phyloP scores from a whole-genome alignment of 2,329 filamentous ascomycete genomes.

The Phyllosticta citriasiana region DNA sequence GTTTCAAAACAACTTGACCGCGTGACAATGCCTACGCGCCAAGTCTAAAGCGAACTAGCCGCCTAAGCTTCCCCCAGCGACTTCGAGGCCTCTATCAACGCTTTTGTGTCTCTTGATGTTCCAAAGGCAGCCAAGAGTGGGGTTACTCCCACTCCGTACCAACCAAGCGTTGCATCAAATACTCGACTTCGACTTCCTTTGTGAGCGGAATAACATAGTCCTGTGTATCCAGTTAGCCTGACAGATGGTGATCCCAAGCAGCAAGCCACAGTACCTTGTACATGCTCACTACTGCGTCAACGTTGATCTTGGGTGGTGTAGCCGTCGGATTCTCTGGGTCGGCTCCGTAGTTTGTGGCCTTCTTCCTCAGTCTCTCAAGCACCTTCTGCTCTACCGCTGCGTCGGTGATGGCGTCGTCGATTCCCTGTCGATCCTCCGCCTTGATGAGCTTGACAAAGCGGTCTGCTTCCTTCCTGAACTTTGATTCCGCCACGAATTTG shows the following conservation, averaged over 20 bases:
- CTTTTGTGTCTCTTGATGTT: not conserved
- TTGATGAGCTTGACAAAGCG: slow-evolving; percentile 75
- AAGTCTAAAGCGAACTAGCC: not conserved
- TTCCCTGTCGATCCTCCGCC: slow-evolving; percentile 66
- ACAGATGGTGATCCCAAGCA: not conserved
- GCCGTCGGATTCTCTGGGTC: slow-evolving; percentile 60
- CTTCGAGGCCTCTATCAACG: not conserved
- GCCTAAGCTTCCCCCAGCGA: not conserved
- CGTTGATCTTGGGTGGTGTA: slow-evolving; percentile 72
- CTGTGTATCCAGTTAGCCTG: slow-evolving; percentile 16
- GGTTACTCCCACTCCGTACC: slow-evolving; percentile 37
- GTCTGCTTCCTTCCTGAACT: slow-evolving; percentile 77
- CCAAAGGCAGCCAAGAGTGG: not conserved
- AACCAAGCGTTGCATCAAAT: slow-evolving; percentile 84
- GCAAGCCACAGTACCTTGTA: slow-evolving; percentile 45
- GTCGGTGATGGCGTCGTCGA: slow-evolving; percentile 87
- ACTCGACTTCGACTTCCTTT: slow-evolving; percentile 97
- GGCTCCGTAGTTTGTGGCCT: slow-evolving; percentile 87
- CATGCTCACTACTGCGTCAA: slow-evolving; percentile 53
- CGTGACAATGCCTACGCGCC: not conserved
- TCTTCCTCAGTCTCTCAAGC: slow-evolving; percentile 72
- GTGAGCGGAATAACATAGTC: slow-evolving; percentile 92
- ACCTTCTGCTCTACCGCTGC: slow-evolving; percentile 83
- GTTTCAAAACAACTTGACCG: not conserved
- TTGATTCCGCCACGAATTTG: slow-evolving; percentile 95